phyloP scores from a whole-genome alignment of 345 rosid species.

The Brassica carinata region DNA sequence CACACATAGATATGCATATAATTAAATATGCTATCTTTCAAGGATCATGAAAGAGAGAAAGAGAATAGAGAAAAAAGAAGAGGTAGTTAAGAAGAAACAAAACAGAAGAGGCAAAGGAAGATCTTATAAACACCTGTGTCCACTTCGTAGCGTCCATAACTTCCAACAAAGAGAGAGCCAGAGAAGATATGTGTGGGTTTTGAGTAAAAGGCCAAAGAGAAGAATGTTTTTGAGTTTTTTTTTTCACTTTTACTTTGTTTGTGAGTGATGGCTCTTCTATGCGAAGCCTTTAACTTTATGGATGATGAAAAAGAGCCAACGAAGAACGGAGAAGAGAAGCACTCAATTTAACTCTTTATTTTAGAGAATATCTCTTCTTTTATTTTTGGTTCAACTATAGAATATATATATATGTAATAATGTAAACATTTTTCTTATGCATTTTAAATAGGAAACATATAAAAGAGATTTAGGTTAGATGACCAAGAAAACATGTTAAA shows the following conservation, averaged over 20 bases:
- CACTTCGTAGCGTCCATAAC: constrained; percentile 48
- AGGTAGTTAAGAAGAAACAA: neutral
- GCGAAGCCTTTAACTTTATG: constrained; percentile 45
- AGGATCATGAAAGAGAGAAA: neutral
- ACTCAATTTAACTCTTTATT: constrained; percentile 26
- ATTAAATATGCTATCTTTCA: neutral
- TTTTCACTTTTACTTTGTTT: constrained; percentile 37
- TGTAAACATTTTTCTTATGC: neutral
- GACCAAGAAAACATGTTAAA: neutral
- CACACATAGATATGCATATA: neutral
- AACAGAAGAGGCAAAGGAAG: constrained; percentile 17
- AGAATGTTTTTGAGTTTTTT: constrained; percentile 37
- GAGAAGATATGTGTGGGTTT: constrained; percentile 29
- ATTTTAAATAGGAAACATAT: neutral
- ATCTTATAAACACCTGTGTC: constrained; percentile 43
- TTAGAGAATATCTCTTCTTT: constrained; percentile 12
- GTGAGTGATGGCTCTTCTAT: constrained; percentile 35
- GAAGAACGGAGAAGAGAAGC: constrained; percentile 44
- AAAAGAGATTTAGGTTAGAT: neutral
- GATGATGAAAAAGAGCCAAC: constrained; percentile 39
- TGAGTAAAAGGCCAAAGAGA: constrained; percentile 33
- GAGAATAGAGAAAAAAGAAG: neutral
- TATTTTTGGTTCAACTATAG: neutral
- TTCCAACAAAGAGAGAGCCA: constrained; percentile 44
- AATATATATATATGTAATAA: neutral